A percentile compares a stretch with the other conserved stretches of the same genome.
phyloP scores from a whole-genome alignment of 176 grass and related monocot genomes.

The Ampelocalamus luodianensis region DNA sequence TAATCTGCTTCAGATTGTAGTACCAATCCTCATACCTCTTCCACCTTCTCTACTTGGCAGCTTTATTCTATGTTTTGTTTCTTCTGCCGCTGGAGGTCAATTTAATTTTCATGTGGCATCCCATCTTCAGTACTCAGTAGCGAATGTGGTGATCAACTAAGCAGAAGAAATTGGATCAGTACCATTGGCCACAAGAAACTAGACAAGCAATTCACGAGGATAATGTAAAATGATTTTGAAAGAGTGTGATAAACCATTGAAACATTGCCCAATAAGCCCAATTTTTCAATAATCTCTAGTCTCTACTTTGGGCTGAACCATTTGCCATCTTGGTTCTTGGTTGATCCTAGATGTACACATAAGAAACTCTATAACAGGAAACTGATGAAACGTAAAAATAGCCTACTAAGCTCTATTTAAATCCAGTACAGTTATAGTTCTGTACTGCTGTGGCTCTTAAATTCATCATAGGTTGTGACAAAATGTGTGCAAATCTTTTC shows the following conservation, averaged over 20 bases:
- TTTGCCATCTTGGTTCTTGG: constrained; percentile 13
- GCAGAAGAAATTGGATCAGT: constrained; percentile 12
- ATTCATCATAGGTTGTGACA: background rate
- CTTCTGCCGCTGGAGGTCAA: background rate
- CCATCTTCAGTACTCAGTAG: background rate
- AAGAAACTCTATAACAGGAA: background rate
- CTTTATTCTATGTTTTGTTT: background rate
- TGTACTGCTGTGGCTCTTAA: background rate
- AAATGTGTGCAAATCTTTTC: background rate
- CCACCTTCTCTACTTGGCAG: background rate
- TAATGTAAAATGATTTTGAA: constrained; percentile 5
- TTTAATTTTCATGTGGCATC: background rate
- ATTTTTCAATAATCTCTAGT: background rate
- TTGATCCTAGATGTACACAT: constrained; percentile 6
- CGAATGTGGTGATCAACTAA: background rate
- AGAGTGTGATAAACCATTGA: background rate
- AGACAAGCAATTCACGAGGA: background rate
- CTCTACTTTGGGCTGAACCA: background rate
- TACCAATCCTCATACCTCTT: background rate
- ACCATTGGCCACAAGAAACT: background rate
- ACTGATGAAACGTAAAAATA: background rate
- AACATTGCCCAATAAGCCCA: background rate
- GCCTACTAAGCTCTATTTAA: background rate
- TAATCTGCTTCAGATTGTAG: background rate
- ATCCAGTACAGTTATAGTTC: background rate